phyloP scores from a whole-genome alignment of 1,284 basidiomycete genomes.

The Leccinum subspadiceum region DNA sequence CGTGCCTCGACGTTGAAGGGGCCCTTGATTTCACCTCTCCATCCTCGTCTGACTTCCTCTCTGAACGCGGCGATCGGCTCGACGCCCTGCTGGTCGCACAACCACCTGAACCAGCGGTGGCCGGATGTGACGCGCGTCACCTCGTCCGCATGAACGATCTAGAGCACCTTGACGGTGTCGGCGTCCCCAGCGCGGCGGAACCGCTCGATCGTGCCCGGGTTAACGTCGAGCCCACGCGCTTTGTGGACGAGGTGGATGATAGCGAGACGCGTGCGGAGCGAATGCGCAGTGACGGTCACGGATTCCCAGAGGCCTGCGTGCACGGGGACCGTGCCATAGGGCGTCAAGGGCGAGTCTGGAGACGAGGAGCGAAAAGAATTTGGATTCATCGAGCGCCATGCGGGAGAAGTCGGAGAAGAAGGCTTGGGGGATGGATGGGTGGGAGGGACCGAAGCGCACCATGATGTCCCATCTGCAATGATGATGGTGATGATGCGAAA shows the following conservation, averaged over 20 bases:
- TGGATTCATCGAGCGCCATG: neutral
- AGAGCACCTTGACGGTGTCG: neutral
- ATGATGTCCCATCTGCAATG: slow-evolving; percentile 1
- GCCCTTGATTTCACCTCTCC: neutral
- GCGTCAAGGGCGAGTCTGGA: neutral
- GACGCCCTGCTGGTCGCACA: too few relatives aligned
- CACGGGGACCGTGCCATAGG: neutral
- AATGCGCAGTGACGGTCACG: neutral
- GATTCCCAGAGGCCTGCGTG: slow-evolving; percentile 2
- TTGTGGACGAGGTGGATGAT: neutral
- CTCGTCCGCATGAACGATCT: neutral
- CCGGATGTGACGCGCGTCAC: neutral
- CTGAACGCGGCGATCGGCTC: neutral
- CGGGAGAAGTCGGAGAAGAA: slow-evolving; percentile 1
- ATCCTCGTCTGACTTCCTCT: neutral
- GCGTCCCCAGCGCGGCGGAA: neutral
- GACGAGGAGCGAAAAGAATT: neutral
- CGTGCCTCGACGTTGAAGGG: slow-evolving; percentile 1
- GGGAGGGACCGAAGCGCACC: neutral
- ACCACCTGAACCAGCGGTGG: too few relatives aligned
- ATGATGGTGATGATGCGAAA: neutral
- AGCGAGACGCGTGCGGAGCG: neutral
- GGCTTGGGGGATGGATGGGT: neutral
- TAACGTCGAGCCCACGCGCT: neutral
- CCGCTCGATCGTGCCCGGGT: slow-evolving; percentile 2